Evolutionary conservation across 129 eudicot species (phyloP).

Genomic region (Flaveria bidentis): DNA sequence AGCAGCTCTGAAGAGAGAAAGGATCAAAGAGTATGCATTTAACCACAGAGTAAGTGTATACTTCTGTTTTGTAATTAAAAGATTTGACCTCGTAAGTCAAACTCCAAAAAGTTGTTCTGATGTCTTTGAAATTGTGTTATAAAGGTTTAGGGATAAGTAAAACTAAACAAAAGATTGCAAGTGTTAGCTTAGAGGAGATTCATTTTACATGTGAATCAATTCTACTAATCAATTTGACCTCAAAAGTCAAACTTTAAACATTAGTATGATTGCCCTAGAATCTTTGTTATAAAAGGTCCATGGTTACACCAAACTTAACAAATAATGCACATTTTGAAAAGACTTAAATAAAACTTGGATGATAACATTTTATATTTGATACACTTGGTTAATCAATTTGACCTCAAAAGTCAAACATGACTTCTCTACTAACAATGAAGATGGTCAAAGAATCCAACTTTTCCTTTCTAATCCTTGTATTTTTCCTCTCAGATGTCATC

Average conservation of each 20-base stretch:
- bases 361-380: background rate
- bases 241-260: background rate
- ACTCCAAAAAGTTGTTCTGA: background rate
- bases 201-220: background rate
- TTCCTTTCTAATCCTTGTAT: constrained; percentile 5
- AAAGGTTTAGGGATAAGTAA: background rate
- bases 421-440: background rate
- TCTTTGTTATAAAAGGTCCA: constrained; percentile 1
- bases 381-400: background rate
- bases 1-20: constrained; percentile 74
- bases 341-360: background rate
- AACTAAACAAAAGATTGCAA: background rate
- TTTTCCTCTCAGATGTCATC: constrained; percentile 56
- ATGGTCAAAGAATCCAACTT: background rate
- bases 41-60: constrained; percentile 63
- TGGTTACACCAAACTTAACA: background rate
- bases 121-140: background rate
- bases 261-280: background rate
- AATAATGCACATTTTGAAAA: background rate
- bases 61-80: background rate
- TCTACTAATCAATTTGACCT: background rate
- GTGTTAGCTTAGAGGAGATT: background rate
- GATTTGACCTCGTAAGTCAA: background rate
- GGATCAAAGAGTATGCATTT: constrained; percentile 67
- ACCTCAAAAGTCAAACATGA: constrained; percentile 10